Conservation (phyloP, 179 eudicot genomes). For the Camellia oleifera region DNA sequence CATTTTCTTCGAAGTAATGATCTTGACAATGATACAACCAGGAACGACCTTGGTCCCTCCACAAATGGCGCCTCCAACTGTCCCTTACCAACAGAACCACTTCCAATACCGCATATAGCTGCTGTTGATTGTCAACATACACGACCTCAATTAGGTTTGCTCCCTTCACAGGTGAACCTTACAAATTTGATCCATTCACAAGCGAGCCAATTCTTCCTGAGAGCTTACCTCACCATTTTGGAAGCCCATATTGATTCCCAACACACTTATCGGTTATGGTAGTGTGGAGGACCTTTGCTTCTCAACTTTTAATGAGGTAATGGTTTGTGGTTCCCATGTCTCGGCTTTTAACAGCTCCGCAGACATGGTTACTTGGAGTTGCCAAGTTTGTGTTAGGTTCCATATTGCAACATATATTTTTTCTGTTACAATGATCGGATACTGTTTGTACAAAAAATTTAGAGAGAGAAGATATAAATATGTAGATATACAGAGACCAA, state of each 20-base stretch:
- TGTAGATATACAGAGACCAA: no score
- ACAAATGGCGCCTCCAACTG: no score
- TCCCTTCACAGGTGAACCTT: slow-evolving; percentile 67
- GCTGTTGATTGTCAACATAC: slow-evolving; percentile 29
- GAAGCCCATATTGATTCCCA: slow-evolving; percentile 22
- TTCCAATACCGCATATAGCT: slow-evolving; percentile 3
- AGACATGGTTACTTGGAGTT: not conserved
- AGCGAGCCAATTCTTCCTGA: slow-evolving; percentile 62
- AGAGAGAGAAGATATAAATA: no score
- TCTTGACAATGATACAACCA: no score
- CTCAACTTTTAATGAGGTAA: not conserved
- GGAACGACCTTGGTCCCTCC: no score
- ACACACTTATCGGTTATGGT: not conserved
- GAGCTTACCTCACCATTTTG: slow-evolving; percentile 19
- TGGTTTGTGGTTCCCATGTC: not conserved
- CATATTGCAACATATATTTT: not conserved
- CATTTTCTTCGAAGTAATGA: no score
- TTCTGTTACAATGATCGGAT: not conserved
- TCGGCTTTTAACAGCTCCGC: not conserved
- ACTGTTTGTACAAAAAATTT: not conserved
- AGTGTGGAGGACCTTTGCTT: not conserved
- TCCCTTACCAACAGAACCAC: no score
- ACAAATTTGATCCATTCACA: slow-evolving; percentile 72
- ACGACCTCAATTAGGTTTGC: slow-evolving; percentile 55
- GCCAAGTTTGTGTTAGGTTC: not conserved